Percentiles rank a stretch among this genome's conserved stretches.
phyloP scores from a whole-genome alignment of 495 filamentous ascomycete genomes.

The Lasiosphaeris hirsuta region DNA sequence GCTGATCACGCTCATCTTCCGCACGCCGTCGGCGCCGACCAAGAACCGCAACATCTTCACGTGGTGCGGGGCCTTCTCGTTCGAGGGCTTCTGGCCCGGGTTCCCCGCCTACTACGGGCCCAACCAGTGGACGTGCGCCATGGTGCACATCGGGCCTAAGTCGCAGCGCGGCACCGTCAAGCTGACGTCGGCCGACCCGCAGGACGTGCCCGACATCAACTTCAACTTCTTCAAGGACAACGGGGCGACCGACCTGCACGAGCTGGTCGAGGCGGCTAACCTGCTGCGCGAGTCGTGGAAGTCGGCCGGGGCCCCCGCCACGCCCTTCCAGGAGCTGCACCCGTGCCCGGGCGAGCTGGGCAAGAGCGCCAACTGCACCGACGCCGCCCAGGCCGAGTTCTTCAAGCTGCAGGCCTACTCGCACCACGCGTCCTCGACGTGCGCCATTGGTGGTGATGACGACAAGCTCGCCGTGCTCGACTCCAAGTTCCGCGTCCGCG shows the following conservation, averaged over 20 bases:
- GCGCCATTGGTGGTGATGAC: conserved; percentile 46
- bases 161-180: conserved; percentile 51
- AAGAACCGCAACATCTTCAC: conserved; percentile 44
- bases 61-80: conserved; percentile 45
- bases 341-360: conserved; percentile 33
- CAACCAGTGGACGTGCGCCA: conserved; percentile 40
- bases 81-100: conserved; percentile 49
- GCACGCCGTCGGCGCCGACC: conserved; percentile 41
- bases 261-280: conserved; percentile 49
- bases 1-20: conserved; percentile 35
- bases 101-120: conserved; percentile 43
- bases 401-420: conserved; percentile 49
- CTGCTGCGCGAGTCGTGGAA: conserved; percentile 44
- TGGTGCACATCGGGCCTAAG: conserved; percentile 48
- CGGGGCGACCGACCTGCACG: conserved; percentile 41
- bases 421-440: conserved; percentile 50
- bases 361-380: conserved; percentile 32
- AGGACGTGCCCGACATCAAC: conserved; percentile 52
- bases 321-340: conserved; percentile 41
- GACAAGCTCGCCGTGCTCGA: conserved; percentile 52
- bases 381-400: conserved; percentile 37
- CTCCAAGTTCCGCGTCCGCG: conserved; percentile 48
- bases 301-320: conserved; percentile 29
- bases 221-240: conserved; percentile 53
- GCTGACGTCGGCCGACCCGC: conserved; percentile 49